Evolutionary conservation across 805 yeast genomes (phyloP).

Genomic region (Kodamaea jinghongensis): DNA sequence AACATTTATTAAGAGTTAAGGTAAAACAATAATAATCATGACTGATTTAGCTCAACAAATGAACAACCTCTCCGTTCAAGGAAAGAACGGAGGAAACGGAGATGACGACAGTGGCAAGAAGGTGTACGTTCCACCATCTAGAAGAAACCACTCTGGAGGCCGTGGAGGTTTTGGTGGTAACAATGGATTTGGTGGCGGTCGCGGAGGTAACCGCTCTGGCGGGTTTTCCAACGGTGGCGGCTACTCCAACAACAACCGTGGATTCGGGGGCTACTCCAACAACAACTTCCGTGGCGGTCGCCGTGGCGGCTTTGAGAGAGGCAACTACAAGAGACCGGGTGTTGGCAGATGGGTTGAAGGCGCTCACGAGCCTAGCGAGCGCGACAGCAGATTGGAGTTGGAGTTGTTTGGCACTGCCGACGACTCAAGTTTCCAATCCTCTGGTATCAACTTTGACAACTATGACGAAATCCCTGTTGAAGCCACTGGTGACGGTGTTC

Average conservation of each 20-base stretch:
- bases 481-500: conserved; percentile 92
- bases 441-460: conserved; percentile 98
- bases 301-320: conserved; percentile 22
- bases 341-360: conserved; percentile 88
- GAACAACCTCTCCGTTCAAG: conserved; percentile 53
- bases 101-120: conserved; percentile 21
- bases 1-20: conserved; percentile 6
- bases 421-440: conserved; percentile 75
- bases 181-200: conserved; percentile 19
- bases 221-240: conserved; percentile 35
- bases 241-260: conserved; percentile 19
- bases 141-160: conserved; percentile 31
- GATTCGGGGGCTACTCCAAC: conserved; percentile 15
- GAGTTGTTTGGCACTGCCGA: conserved; percentile 82
- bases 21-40: conserved; percentile 31
- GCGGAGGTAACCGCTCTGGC: conserved; percentile 16
- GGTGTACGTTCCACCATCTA: conserved; percentile 32
- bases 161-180: conserved; percentile 28
- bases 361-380: conserved; percentile 77
- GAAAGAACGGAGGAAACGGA: conserved; percentile 21
- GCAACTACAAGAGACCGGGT: conserved; percentile 41
- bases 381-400: conserved; percentile 65
- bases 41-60: conserved; percentile 57
- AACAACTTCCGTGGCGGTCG: conserved; percentile 18
- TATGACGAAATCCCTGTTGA: conserved; percentile 99